Evolutionary conservation across 371 early-diverging fungal genomes (phyloP).

Genomic region (Ecytonucleospora hepatopenaei): DNA sequence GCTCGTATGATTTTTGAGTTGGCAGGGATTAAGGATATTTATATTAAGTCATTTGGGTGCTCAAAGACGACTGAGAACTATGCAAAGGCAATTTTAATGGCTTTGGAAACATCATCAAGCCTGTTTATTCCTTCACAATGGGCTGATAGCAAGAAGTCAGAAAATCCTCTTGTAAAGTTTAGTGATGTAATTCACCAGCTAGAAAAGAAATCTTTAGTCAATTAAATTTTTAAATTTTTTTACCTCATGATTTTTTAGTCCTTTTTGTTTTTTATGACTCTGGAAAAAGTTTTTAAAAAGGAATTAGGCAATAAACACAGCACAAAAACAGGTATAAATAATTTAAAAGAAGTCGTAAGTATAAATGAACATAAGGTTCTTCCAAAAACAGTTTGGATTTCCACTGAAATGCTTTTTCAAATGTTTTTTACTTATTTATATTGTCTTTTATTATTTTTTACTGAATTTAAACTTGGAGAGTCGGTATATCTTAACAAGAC

Average conservation of each 20-base stretch:
- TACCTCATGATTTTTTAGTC: not conserved
- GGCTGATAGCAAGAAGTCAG: slow-evolving; percentile 55
- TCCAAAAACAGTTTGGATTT: not conserved
- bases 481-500: not conserved
- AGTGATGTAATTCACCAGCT: slow-evolving; percentile 35
- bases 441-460: not conserved
- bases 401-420: not conserved
- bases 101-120: slow-evolving; percentile 87
- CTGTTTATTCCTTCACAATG: slow-evolving; percentile 91
- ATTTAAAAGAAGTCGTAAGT: too few species aligned
- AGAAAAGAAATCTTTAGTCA: slow-evolving; percentile 31
- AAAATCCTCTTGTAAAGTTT: slow-evolving; percentile 49
- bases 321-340: too few species aligned
- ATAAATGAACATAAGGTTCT: not conserved
- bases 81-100: slow-evolving; percentile 93
- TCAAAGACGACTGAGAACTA: slow-evolving; percentile 77
- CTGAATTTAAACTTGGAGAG: not conserved
- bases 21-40: slow-evolving; percentile 94
- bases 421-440: not conserved
- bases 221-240: not conserved
- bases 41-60: slow-evolving; percentile 80
- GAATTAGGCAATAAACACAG: too few species aligned
- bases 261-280: not conserved
- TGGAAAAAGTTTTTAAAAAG: not conserved
- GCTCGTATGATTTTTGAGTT: slow-evolving; percentile 90